These are phyloP conservation scores for Teunomyces cretensis DNA, from an alignment of 805 yeast genomes.

Conservation along the genomic window DNA sequence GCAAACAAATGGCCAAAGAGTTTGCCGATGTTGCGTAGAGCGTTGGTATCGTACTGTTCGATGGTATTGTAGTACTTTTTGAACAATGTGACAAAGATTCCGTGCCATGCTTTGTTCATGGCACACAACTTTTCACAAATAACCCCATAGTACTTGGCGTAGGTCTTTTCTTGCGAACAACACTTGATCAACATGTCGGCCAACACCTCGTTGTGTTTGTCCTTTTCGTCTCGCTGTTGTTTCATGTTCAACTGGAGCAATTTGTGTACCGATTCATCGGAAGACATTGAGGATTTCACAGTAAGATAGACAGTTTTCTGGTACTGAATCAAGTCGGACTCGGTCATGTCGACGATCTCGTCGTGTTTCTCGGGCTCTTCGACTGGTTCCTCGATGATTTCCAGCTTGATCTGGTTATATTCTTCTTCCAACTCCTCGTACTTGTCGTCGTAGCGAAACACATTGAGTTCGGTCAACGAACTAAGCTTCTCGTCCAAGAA, in stretches of 20 bases:
- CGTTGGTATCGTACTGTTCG: slow-evolving; percentile 69
- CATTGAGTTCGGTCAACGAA: slow-evolving; percentile 36
- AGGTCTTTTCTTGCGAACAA: slow-evolving; percentile 82
- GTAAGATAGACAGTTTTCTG: slow-evolving; percentile 80
- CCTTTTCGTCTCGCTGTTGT: slow-evolving; percentile 9
- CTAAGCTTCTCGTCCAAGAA: slow-evolving; percentile 47
- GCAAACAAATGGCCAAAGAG: slow-evolving; percentile 86
- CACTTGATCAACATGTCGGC: slow-evolving; percentile 76
- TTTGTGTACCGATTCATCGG: slow-evolving; percentile 92
- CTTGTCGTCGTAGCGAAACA: slow-evolving; percentile 50
- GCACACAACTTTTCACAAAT: slow-evolving; percentile 66
- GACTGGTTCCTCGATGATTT: background rate
- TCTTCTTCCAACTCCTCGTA: slow-evolving; percentile 50
- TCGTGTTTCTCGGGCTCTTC: background rate
- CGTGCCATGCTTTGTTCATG: slow-evolving; percentile 55
- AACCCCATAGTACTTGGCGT: slow-evolving; percentile 80
- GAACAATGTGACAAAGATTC: slow-evolving; percentile 54
- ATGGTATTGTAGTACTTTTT: slow-evolving; percentile 52
- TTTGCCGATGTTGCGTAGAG: slow-evolving; percentile 75
- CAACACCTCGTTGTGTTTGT: slow-evolving; percentile 48
- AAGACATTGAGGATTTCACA: slow-evolving; percentile 84
- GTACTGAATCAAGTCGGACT: slow-evolving; percentile 57
- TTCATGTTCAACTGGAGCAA: slow-evolving; percentile 48
- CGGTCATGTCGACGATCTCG: slow-evolving; percentile 57
- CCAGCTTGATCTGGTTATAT: slow-evolving; percentile 30